These are phyloP conservation scores for Gaeumannomyces tritici DNA, from an alignment of 2,329 filamentous ascomycete species.

Conservation along the genomic window DNA sequence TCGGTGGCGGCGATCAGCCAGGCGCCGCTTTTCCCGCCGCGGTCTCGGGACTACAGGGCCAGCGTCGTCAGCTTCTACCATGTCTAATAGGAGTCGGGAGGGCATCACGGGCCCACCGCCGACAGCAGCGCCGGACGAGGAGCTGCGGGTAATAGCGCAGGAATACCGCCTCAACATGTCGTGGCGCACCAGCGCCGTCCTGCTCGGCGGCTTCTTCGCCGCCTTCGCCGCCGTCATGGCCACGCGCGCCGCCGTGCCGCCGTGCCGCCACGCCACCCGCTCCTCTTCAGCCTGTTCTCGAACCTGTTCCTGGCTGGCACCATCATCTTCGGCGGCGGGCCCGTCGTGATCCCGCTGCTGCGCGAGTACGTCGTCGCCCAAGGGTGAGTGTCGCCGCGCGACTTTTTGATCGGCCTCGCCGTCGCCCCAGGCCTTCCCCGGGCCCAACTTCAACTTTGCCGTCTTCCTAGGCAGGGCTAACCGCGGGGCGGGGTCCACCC, in stretches of 20 bases:
- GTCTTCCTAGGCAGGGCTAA: slow-evolving; percentile 46
- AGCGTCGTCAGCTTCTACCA: background rate
- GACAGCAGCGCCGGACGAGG: slow-evolving; percentile 1
- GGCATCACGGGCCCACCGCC: background rate
- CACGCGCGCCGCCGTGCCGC: slow-evolving; percentile 32
- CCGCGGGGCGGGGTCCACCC: slow-evolving; percentile 28
- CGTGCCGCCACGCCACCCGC: slow-evolving; percentile 24
- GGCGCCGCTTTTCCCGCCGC: background rate
- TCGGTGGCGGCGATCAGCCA: background rate
- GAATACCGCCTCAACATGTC: slow-evolving; percentile 27
- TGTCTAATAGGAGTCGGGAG: background rate
- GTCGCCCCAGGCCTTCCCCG: slow-evolving; percentile 61
- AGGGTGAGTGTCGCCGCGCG: slow-evolving; percentile 59
- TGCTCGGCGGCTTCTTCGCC: slow-evolving; percentile 39
- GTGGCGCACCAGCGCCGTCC: slow-evolving; percentile 31
- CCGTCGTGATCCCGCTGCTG: slow-evolving; percentile 55
- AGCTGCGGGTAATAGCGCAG: slow-evolving; percentile 21
- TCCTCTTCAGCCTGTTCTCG: slow-evolving; percentile 53
- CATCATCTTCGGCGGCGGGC: slow-evolving; percentile 55
- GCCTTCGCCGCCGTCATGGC: slow-evolving; percentile 49
- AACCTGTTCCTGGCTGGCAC: slow-evolving; percentile 69
- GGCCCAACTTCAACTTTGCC: slow-evolving; percentile 28
- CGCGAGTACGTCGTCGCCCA: slow-evolving; percentile 55
- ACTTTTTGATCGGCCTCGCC: slow-evolving; percentile 65
- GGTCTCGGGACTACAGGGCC: background rate